Conservation (phyloP, 1,139 yeast genomes). For the Entelexis sorbosivorans region DNA sequence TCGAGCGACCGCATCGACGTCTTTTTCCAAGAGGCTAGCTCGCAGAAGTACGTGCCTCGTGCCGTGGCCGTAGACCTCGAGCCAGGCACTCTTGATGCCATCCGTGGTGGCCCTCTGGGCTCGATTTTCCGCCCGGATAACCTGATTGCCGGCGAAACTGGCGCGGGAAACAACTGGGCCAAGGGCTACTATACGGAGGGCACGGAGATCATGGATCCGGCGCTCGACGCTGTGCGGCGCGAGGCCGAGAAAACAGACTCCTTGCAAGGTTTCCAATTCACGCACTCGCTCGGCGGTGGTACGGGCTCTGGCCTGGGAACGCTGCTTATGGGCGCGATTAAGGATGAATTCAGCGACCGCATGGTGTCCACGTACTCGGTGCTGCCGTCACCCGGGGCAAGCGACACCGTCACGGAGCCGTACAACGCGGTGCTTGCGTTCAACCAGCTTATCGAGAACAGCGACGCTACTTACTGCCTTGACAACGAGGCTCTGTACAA, state of each 20-base stretch:
- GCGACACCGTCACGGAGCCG: constrained; percentile 40
- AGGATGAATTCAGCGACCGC: constrained; percentile 39
- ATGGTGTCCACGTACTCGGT: constrained; percentile 40
- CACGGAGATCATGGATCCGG: constrained; percentile 38
- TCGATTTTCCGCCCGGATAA: constrained; percentile 39
- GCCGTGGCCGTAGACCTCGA: constrained; percentile 39
- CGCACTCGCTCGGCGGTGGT: constrained; percentile 41
- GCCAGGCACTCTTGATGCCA: constrained; percentile 38
- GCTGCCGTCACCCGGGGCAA: constrained; percentile 37
- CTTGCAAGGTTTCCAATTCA: constrained; percentile 39
- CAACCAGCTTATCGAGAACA: constrained; percentile 37
- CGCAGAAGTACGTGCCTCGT: constrained; percentile 38
- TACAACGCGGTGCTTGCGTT: constrained; percentile 36
- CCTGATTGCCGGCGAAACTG: constrained; percentile 36
- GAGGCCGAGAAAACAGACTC: constrained; percentile 39
- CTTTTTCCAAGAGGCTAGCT: constrained; percentile 45
- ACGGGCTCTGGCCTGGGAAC: constrained; percentile 41
- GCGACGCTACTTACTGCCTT: constrained; percentile 38
- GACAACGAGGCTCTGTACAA: constrained; percentile 40
- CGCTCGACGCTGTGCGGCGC: constrained; percentile 37
- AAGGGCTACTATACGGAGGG: constrained; percentile 41
- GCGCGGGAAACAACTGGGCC: constrained; percentile 44
- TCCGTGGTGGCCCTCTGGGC: constrained; percentile 37
- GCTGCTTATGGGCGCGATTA: constrained; percentile 33
- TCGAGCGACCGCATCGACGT: constrained; percentile 36